Percentiles rank a stretch among this genome's conserved stretches.
Evolutionary conservation across 495 filamentous ascomycete genomes (phyloP).

Genomic region (Chaetomium fimeti): DNA sequence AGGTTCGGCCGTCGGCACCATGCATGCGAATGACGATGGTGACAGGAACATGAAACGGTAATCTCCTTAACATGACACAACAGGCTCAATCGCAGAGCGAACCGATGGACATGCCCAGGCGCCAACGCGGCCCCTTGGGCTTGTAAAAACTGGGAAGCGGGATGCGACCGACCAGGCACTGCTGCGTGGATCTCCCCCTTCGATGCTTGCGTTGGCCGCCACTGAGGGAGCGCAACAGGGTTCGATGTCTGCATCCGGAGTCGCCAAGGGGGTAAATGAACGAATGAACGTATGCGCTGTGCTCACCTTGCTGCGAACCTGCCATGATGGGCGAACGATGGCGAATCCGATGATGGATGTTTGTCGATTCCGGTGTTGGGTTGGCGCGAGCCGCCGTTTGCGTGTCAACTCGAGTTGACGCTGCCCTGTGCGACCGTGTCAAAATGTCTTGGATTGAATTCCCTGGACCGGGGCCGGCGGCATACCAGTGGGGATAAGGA

Average conservation of each 20-base stretch:
- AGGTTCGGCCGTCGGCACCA: conserved; percentile 35
- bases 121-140: conserved; percentile 25
- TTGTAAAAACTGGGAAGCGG: conserved; percentile 38
- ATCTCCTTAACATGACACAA: conserved; percentile 54
- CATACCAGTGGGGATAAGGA: conserved; percentile 37
- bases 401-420: conserved; percentile 16
- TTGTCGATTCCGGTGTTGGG: conserved; percentile 14
- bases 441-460: conserved; percentile 32
- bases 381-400: conserved; percentile 12
- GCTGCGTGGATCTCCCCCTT: conserved; percentile 24
- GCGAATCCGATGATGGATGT: conserved; percentile 6
- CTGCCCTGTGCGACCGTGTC: conserved; percentile 29
- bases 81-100: conserved; percentile 41
- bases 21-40: conserved; percentile 48
- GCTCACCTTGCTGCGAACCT: conserved; percentile 37
- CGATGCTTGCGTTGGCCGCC: conserved; percentile 21
- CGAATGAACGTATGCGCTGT: conserved; percentile 13
- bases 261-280: conserved; percentile 18
- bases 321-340: conserved; percentile 33
- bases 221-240: conserved; percentile 23
- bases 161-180: conserved; percentile 27
- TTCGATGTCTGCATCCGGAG: conserved; percentile 6
- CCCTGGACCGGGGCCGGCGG: conserved; percentile 33
- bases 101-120: conserved; percentile 30
- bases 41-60: conserved; percentile 52